Evolutionary conservation across 2,329 filamentous ascomycete genomes (phyloP), one percentile per base, ranked within the genome.

Genomic region (Fusarium sp.): DNA sequence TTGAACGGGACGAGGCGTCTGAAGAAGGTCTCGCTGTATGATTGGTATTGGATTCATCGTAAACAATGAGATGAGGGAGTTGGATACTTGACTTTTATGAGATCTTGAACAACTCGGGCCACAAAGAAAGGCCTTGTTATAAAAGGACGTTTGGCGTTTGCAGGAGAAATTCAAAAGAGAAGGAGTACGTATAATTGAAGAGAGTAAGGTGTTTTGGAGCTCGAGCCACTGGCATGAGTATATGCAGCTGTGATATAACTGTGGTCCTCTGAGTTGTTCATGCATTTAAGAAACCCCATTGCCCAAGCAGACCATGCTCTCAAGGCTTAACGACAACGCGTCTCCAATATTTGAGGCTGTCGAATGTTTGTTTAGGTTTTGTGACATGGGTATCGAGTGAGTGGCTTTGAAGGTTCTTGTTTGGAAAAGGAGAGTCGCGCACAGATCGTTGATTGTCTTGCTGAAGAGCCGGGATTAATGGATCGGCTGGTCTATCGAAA

Each of bases 1-100:
- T 88, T 55, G 87, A 88, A 75, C 79, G 86, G 57, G 87, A 88
- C 47, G 85, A 87, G 74, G 85, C 82, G 34, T 78, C 82, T 27
- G 85, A 85, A 50, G 84, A 86, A 66, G 82, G 81, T 9, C 74
- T 83, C 55, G 73, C 71, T 40, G 80, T 83, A 49, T 83, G 72
- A 79, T 47, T 43, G 40, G n/a, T 63, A 56, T 60, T 63, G 65
- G 51, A 63, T 63, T 56, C 43, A 47, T 48, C 57, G 49, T 46
- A 42, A 56, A 63, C 27, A 47, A 41, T 50, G 54, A 37, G 25
- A 30, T 46, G 45, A 18, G 28, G 55, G 28, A 55, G 56, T 72
- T 72, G 68, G 64, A 72, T 69, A 69, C 40, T 65, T 50, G 54
- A 37, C 55, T 50, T 55, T 45, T 27, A 40, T 56, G 48, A 51